A percentile compares a stretch with the other conserved stretches of the same genome.
Evolutionary conservation across 1,139 yeast genomes (phyloP).

Genomic region (Suhomyces bribrorum): DNA sequence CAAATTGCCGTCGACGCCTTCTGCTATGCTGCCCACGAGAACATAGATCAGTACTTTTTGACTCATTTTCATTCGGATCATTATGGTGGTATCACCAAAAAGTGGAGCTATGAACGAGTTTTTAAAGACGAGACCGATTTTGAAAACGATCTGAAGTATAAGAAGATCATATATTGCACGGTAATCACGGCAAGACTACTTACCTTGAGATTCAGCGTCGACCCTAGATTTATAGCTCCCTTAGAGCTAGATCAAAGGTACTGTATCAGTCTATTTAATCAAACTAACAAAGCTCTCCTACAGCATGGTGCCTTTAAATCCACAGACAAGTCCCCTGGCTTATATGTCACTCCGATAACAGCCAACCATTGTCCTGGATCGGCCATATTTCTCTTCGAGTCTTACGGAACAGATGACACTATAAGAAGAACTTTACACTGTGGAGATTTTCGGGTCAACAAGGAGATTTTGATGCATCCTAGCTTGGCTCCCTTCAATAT

Average conservation of each 20-base stretch:
- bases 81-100: slow-evolving; percentile 78
- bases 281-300: neutral
- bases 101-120: slow-evolving; percentile 60
- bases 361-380: slow-evolving; percentile 99
- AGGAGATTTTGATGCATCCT: slow-evolving; percentile 41
- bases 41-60: slow-evolving; percentile 55
- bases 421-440: slow-evolving; percentile 64
- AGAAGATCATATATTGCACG: slow-evolving; percentile 63
- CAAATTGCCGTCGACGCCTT: slow-evolving; percentile 70
- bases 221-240: slow-evolving; percentile 49
- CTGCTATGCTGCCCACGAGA: slow-evolving; percentile 49
- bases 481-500: slow-evolving; percentile 35
- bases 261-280: slow-evolving; percentile 23
- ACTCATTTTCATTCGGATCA: slow-evolving; percentile 94
- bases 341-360: slow-evolving; percentile 65
- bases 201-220: slow-evolving; percentile 54
- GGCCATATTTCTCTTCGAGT: slow-evolving; percentile 71
- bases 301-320: slow-evolving; percentile 3
- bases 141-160: slow-evolving; percentile 43
- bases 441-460: slow-evolving; percentile 84
- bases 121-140: slow-evolving; percentile 32
- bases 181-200: slow-evolving; percentile 63
- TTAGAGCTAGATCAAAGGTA: slow-evolving; percentile 48
- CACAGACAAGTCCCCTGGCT: slow-evolving; percentile 30
- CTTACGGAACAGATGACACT: slow-evolving; percentile 30